A percentile compares a stretch with the other conserved stretches of the same genome.
phyloP scores from a whole-genome alignment of 2,329 filamentous ascomycete genomes.

The Penicillium paneum region DNA sequence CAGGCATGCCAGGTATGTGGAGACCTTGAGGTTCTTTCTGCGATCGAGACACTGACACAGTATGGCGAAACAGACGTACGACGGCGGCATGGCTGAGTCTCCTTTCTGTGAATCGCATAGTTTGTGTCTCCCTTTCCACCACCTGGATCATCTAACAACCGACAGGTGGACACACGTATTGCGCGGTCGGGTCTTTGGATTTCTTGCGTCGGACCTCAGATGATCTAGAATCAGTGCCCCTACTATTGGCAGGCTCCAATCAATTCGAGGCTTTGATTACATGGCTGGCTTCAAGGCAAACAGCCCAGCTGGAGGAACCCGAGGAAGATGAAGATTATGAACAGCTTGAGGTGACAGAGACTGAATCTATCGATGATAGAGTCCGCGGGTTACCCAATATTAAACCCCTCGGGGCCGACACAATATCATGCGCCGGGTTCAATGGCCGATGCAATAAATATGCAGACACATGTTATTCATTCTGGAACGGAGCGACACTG shows the following conservation, averaged over 20 bases:
- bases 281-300: constrained; percentile 65
- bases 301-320: constrained; percentile 49
- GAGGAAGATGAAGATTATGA: constrained; percentile 15
- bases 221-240: constrained; percentile 19
- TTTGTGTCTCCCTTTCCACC: constrained; percentile 40
- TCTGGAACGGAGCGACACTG: constrained; percentile 76
- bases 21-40: too few species aligned
- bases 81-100: constrained; percentile 77
- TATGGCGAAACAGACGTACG: constrained; percentile 62
- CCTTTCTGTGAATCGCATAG: constrained; percentile 80
- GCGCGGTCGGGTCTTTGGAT: constrained; percentile 72
- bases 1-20: constrained; percentile 56
- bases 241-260: constrained; percentile 27
- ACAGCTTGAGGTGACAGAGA: not conserved
- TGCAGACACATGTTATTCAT: constrained; percentile 92
- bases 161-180: constrained; percentile 84
- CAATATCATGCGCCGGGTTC: constrained; percentile 65
- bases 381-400: constrained; percentile 30
- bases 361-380: constrained; percentile 23
- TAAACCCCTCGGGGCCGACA: constrained; percentile 22
- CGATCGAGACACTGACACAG: not conserved
- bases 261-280: constrained; percentile 40
- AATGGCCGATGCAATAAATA: constrained; percentile 89
- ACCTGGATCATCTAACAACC: constrained; percentile 22
- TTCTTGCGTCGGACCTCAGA: constrained; percentile 65